phyloP scores from a whole-genome alignment of 2,329 filamentous ascomycete genomes.

The Aaosphaeria arxii region DNA sequence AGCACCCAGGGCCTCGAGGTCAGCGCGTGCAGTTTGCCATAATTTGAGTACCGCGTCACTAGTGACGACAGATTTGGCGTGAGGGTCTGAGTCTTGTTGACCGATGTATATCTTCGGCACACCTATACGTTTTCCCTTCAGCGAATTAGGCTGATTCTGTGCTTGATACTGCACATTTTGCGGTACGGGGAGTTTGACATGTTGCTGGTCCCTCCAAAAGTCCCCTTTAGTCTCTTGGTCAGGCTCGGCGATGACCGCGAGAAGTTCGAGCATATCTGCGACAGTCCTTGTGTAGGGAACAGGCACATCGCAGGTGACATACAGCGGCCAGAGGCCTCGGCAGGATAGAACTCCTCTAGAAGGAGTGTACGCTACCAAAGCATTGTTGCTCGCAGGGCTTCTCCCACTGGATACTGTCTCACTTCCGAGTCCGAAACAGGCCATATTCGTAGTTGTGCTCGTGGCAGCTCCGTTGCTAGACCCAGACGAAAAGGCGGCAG shows the following conservation, averaged over 20 bases:
- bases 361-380: conserved; percentile 55
- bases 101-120: conserved; percentile 54
- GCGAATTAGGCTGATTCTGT: conserved; percentile 27
- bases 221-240: conserved; percentile 47
- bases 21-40: conserved; percentile 30
- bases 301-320: conserved; percentile 55
- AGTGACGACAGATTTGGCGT: conserved; percentile 35
- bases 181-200: conserved; percentile 41
- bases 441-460: conserved; percentile 50
- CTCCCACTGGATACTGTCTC: conserved; percentile 58
- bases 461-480: conserved; percentile 58
- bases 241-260: conserved; percentile 47
- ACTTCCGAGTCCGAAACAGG: conserved; percentile 52
- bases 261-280: conserved; percentile 48
- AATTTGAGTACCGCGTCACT: conserved; percentile 37
- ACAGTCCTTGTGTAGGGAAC: conserved; percentile 54
- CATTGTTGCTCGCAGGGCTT: conserved; percentile 57
- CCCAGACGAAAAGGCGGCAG: conserved; percentile 56
- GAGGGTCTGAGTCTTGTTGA: conserved; percentile 25
- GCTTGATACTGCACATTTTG: conserved; percentile 34
- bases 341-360: conserved; percentile 52
- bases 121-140: conserved; percentile 47
- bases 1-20: conserved; percentile 43
- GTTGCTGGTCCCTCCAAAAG: conserved; percentile 54
- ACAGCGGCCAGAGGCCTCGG: conserved; percentile 55